Conservation (phyloP, 2,329 filamentous ascomycete species). For the Ustulina deusta region DNA sequence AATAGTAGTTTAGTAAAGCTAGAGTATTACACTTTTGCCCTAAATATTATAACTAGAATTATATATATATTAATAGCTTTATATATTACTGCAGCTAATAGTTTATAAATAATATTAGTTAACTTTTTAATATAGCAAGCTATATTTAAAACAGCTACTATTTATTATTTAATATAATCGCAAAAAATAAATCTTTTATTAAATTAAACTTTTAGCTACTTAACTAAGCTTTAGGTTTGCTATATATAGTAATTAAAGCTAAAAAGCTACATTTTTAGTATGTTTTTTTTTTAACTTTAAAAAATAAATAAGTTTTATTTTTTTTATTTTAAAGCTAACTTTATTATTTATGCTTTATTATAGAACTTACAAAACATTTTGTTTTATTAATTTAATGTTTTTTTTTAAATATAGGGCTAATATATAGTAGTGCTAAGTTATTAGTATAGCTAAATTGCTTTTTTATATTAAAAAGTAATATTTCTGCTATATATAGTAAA, state of each 20-base stretch:
- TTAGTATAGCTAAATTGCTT: neutral
- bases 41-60: neutral
- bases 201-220: neutral
- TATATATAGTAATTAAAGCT: neutral
- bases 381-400: neutral
- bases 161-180: neutral
- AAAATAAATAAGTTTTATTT: neutral
- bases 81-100: neutral
- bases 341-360: conserved; percentile 1
- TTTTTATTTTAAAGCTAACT: neutral
- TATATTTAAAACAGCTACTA: neutral
- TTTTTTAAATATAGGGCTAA: neutral
- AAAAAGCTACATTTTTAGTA: neutral
- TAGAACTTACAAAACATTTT: neutral
- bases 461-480: neutral
- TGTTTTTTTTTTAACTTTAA: neutral
- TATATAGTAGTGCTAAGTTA: neutral
- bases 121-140: neutral
- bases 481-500: neutral
- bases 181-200: neutral
- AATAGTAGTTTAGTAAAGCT: neutral
- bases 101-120: neutral
- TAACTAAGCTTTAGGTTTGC: neutral
- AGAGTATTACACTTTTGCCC: neutral
- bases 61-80: neutral